phyloP scores from a whole-genome alignment of 495 filamentous ascomycete species.

The Cudoniella acicularis region DNA sequence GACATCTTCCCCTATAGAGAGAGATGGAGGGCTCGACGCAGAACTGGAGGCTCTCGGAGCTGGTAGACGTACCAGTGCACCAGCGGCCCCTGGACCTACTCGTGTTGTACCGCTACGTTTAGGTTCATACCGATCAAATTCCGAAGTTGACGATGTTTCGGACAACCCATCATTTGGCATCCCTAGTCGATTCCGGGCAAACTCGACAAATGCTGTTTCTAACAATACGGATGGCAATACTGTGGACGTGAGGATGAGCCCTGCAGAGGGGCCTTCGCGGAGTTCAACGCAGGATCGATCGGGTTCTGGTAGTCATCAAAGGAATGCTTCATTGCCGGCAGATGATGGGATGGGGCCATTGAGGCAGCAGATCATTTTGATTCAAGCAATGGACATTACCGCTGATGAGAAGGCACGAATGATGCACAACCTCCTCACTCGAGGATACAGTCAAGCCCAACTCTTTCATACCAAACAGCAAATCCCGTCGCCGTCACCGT shows the following conservation, averaged over 20 bases:
- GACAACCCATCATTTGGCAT: slow-evolving; percentile 25
- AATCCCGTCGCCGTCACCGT: slow-evolving; percentile 27
- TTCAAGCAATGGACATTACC: slow-evolving; percentile 62
- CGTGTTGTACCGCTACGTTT: slow-evolving; percentile 4
- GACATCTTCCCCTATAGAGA: slow-evolving; percentile 25
- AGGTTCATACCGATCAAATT: slow-evolving; percentile 7
- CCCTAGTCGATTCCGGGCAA: slow-evolving; percentile 18
- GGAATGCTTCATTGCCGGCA: slow-evolving; percentile 58
- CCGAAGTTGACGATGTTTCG: slow-evolving; percentile 16
- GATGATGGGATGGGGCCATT: slow-evolving; percentile 88
- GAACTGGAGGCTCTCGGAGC: slow-evolving; percentile 12
- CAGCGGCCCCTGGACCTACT: neutral
- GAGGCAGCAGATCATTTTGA: slow-evolving; percentile 70
- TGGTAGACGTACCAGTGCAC: neutral
- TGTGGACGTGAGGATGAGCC: slow-evolving; percentile 25
- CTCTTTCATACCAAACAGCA: slow-evolving; percentile 31
- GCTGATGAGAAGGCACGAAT: slow-evolving; percentile 72
- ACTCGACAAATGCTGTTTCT: slow-evolving; percentile 4
- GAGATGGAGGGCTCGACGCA: slow-evolving; percentile 24
- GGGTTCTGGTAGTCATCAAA: slow-evolving; percentile 21
- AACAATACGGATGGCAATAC: slow-evolving; percentile 12
- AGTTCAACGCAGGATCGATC: slow-evolving; percentile 10
- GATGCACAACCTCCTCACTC: slow-evolving; percentile 81
- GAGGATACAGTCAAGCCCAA: slow-evolving; percentile 59
- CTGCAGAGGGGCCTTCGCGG: slow-evolving; percentile 20